Base-by-base conservation (phyloP, 208 protist genomes). In the Acanthamoeba sp. region DNA sequence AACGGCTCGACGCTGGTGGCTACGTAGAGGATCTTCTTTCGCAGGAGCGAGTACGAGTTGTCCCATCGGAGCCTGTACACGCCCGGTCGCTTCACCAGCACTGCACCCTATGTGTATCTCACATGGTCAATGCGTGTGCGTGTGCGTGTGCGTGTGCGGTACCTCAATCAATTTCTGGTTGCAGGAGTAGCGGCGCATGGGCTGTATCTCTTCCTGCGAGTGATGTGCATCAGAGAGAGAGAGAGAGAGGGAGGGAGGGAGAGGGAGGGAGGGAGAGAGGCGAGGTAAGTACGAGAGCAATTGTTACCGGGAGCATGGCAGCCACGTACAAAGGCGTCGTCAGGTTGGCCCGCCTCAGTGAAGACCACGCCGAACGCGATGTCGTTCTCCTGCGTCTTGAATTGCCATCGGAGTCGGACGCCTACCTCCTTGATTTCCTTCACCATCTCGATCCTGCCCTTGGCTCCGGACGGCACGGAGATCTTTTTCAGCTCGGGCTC, bases 361-460 rank as follows among this genome's bases (percentile, higher is more conserved):
- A 91, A 91, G 38, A 91, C 48, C 5, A 91, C 57, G 27, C 84
- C 84, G n/a, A 91, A 91, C 22, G 84, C 84, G 40, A 91, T 91
- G 57, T 91, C 84, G 36, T 91, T 91, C 12, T 91, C 84, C 84
- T 91, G 55, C 34, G 32, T 45, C 48, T 71, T 62, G 84, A 91
- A 91, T 6, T 32, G 48, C 84, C 84, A 91, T 34, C 84, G 84
- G 42, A 91, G 57, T 1, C 38, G 12, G 16, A 48, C 57, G 55
- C 84, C 84, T 1, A 91, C 84, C 36, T 71, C 57, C 14, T 91
- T 42, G 48, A 91, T 69, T n/a, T 91, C 55, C 57, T 48, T 69
- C 2, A 38, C 10, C 27, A 91, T 40, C 55, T 91, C 84, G 2
- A 91, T 32, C 52, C 42, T 64, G 32, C 84, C 84, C 84, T 91